Conservation (phyloP, 768 basidiomycete species). For the Hysterangium stoloniferum region DNA sequence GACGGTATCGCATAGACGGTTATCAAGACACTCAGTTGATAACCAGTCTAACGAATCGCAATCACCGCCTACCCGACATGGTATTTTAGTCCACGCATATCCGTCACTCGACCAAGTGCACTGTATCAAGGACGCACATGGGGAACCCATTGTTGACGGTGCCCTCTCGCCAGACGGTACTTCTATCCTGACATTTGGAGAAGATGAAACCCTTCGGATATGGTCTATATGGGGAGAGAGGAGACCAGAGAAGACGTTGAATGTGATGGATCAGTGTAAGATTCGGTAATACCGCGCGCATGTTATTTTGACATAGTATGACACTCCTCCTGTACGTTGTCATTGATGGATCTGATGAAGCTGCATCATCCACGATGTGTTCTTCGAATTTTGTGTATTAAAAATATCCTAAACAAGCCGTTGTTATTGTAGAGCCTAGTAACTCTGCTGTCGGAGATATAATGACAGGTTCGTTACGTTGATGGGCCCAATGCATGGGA, state of each 20-base stretch:
- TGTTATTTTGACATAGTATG: no score
- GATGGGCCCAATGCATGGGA: no score
- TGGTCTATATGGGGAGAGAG: constrained; percentile 2
- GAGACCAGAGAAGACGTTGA: not conserved
- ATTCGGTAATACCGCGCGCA: not conserved
- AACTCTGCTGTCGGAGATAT: no score
- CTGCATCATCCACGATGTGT: not conserved
- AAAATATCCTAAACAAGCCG: no score
- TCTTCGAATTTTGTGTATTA: not conserved
- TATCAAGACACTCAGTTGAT: not conserved
- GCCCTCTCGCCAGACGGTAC: constrained; percentile 2
- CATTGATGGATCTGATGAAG: no score
- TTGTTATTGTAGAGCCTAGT: no score
- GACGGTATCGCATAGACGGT: not conserved
- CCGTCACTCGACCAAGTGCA: constrained; percentile 78
- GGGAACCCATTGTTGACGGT: not conserved
- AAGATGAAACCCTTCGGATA: not conserved
- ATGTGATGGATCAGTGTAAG: not conserved
- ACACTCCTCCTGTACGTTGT: no score
- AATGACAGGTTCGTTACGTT: no score
- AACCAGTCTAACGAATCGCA: not conserved
- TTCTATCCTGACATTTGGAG: constrained; percentile 4
- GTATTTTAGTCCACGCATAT: constrained; percentile 75
- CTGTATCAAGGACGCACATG: constrained; percentile 87
- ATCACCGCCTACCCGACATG: constrained; percentile 60